phyloP scores from a whole-genome alignment of 441 rosid species.

The Erysimum pusillum region DNA sequence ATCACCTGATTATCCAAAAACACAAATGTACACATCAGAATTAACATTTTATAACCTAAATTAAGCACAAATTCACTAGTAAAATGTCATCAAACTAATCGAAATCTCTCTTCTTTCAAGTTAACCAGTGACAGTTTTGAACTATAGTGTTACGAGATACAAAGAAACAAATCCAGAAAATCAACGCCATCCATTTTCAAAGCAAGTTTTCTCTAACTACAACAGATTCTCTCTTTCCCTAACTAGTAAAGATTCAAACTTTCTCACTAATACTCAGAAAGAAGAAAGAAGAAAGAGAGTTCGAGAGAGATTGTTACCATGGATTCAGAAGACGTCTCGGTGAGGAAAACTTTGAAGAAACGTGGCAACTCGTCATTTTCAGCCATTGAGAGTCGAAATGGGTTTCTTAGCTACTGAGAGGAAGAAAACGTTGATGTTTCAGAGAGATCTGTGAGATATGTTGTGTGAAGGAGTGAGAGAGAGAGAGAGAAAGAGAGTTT shows the following conservation, averaged over 20 bases:
- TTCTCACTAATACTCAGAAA: background rate
- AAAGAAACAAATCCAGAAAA: background rate
- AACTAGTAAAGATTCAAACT: background rate
- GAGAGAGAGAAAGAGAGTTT: background rate
- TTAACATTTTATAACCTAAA: background rate
- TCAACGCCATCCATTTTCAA: background rate
- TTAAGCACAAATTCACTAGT: background rate
- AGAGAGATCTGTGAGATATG: background rate
- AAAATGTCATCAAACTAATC: background rate
- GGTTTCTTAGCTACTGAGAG: background rate
- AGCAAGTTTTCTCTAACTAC: background rate
- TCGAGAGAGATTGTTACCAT: too few relatives aligned
- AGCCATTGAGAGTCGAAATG: background rate
- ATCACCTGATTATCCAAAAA: background rate
- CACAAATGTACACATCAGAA: background rate
- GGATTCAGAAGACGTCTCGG: too few relatives aligned
- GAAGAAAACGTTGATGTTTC: background rate
- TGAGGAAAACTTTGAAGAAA: background rate
- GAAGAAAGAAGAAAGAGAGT: too few relatives aligned
- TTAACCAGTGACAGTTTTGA: background rate
- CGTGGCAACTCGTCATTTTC: too few relatives aligned
- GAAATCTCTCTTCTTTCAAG: slow-evolving; percentile 3
- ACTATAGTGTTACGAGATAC: background rate
- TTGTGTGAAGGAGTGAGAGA: background rate
- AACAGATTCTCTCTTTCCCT: background rate